Evolutionary conservation across 2,329 filamentous ascomycete genomes (phyloP).

Genomic region (Nemania sp.): DNA sequence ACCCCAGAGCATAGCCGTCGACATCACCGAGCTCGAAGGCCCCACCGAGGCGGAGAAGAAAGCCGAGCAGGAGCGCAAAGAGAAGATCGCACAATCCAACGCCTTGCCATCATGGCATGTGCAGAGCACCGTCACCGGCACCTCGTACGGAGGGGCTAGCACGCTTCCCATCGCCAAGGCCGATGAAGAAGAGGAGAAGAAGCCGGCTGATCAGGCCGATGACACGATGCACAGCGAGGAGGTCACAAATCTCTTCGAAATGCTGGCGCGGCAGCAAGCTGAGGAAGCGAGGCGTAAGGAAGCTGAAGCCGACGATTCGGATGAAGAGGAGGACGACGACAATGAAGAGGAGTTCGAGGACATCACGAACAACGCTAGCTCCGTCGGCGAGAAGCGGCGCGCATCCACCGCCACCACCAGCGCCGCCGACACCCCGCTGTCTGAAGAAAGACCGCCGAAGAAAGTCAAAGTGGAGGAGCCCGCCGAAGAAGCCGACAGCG

Average conservation of each 20-base stretch:
- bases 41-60: conserved; percentile 69
- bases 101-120: conserved; percentile 73
- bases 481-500: conserved; percentile 39
- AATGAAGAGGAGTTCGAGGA: conserved; percentile 45
- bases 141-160: conserved; percentile 54
- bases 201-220: conserved; percentile 44
- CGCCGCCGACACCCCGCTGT: conserved; percentile 39
- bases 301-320: conserved; percentile 51
- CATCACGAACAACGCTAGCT: conserved; percentile 36
- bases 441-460: conserved; percentile 53
- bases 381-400: conserved; percentile 38
- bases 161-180: conserved; percentile 43
- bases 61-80: conserved; percentile 66
- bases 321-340: conserved; percentile 38
- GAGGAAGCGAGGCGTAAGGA: conserved; percentile 55
- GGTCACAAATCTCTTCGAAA: conserved; percentile 70
- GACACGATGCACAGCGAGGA: conserved; percentile 58
- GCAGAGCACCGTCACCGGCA: conserved; percentile 68
- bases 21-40: conserved; percentile 68
- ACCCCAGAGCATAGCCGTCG: conserved; percentile 71
- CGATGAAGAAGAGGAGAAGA: conserved; percentile 54
- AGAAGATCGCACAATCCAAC: conserved; percentile 69
- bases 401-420: conserved; percentile 40
- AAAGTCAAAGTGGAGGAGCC: conserved; percentile 56
- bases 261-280: conserved; percentile 63